Percentiles rank a stretch among this genome's conserved stretches.
Conservation (phyloP, 441 rosid species). For the Erodium moschatum region DNA sequence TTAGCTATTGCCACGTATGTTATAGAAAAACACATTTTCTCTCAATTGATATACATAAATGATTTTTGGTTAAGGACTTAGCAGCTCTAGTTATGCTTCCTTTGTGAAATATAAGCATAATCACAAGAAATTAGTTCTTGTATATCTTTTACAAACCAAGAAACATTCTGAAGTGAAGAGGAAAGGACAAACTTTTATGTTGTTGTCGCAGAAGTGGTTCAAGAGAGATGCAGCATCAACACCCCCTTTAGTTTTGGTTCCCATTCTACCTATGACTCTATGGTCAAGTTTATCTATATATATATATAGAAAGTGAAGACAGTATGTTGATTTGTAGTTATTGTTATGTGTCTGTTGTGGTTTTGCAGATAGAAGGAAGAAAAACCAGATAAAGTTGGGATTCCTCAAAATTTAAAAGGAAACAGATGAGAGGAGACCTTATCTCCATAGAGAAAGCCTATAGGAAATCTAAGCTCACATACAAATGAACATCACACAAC, state of each 20-base stretch:
- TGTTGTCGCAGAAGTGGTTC: not conserved
- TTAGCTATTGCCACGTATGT: not conserved
- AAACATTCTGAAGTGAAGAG: not conserved
- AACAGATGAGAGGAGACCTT: not conserved
- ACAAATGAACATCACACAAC: not conserved
- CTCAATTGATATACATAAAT: no score
- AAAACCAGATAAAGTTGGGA: slow-evolving; percentile 19
- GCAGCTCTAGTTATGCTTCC: no score
- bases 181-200: not conserved
- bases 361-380: slow-evolving; percentile 26
- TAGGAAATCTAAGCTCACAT: not conserved
- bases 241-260: not conserved
- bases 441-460: not conserved
- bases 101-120: not conserved
- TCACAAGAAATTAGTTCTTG: not conserved
- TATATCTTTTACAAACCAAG: no score
- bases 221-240: not conserved
- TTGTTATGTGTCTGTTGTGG: not conserved
- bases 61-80: no score
- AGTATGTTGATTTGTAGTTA: slow-evolving; percentile 3
- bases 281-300: not conserved
- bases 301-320: not conserved
- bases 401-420: not conserved
- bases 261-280: not conserved
- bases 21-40: no score